Percentiles rank a stretch among this genome's conserved stretches.
phyloP scores from a whole-genome alignment of 306 rosid species.

The Arachis stenosperma region DNA sequence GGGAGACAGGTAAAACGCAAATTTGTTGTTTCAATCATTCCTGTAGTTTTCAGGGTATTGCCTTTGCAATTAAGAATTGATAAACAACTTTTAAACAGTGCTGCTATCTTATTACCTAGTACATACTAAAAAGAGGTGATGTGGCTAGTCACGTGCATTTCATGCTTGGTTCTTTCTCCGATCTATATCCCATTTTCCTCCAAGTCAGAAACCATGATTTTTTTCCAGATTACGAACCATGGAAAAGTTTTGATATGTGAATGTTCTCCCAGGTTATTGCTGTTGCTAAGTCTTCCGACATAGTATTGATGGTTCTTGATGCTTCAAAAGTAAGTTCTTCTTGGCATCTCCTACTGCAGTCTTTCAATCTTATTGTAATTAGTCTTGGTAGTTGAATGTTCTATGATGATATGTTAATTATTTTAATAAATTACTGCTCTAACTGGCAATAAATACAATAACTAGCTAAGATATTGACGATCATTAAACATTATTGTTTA shows the following conservation, averaged over 20 bases:
- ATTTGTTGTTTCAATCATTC: conserved; percentile 32
- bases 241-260: conserved; percentile 31
- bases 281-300: conserved; percentile 97
- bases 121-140: not conserved
- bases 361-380: conserved; percentile 30
- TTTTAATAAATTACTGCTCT: conserved; percentile 15
- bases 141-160: conserved; percentile 8
- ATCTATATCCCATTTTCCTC: not conserved
- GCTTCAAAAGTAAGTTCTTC: conserved; percentile 84
- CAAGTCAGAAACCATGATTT: not conserved
- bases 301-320: conserved; percentile 96
- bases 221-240: conserved; percentile 30
- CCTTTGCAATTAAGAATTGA: conserved; percentile 2
- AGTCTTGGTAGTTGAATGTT: conserved; percentile 14
- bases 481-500: not conserved
- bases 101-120: not conserved
- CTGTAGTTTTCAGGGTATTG: conserved; percentile 6
- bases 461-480: conserved; percentile 4
- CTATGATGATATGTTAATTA: conserved; percentile 7
- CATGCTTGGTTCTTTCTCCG: conserved; percentile 18
- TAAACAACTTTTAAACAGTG: conserved; percentile 25
- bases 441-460: not conserved
- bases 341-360: not conserved
- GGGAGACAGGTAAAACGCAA: conserved; percentile 85
- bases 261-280: conserved; percentile 88